Evolutionary conservation across 129 eudicot genomes (phyloP), one percentile per base, ranked within the genome.

Genomic region (Deinandra increscens): DNA sequence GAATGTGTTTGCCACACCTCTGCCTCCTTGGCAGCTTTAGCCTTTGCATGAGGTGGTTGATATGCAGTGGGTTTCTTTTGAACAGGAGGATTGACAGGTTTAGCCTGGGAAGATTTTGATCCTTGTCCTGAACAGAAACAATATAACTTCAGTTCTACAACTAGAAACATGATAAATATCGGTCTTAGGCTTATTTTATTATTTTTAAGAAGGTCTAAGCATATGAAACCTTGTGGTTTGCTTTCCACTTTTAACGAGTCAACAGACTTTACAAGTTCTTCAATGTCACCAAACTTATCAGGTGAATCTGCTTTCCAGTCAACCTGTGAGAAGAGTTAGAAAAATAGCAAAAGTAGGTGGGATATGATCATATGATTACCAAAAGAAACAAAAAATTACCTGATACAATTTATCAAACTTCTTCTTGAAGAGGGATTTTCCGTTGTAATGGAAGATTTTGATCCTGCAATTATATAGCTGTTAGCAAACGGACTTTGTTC

Each of bases 221-320:
- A 65, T 13, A 33, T 22, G 19, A 22, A 37, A 88, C 96, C 96
- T 93, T 81, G 81, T 60, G 81, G 54, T 68, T 82, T 87, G 72
- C 80, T 46, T 20, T 83, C 95, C 43, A 89, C 53, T 64, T 83
- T 89, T 81, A 89, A 70, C 18, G 88, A 82, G 75, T 63, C 88
- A 69, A 89, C 72, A 74, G 96, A 83, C 76, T 86, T 87, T 34
- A 84, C 70, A 53, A 89, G 85, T 61, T 93, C 92, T 67, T 75
- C 78, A 73, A 89, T 82, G 38, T 87, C 95, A 68, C 84, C 87
- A 79, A 86, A 93, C 75, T 79, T 93, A 39, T 93, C 92, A 60
- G 88, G 82, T 73, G 90, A 89, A 48, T 93, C 97, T 36, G 99
- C 85, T 84, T 89, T 93, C 97, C 99, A 93, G 29, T 93, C 99